Conservation (phyloP, 2,329 filamentous ascomycete genomes). For the Pseudogymnoascus sp. region DNA sequence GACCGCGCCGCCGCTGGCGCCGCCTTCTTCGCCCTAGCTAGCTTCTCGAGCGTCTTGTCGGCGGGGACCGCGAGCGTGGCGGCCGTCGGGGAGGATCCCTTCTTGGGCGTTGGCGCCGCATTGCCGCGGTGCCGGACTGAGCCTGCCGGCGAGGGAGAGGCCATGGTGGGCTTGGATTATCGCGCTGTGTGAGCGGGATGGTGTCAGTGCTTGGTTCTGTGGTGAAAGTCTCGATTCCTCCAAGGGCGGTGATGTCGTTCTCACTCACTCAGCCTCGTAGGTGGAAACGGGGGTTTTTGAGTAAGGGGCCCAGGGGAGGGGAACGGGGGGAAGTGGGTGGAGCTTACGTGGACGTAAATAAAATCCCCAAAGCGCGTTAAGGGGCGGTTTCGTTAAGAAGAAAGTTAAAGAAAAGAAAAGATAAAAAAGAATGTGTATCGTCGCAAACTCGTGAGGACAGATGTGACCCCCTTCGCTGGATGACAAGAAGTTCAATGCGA, state of each 20-base stretch:
- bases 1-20: slow-evolving; percentile 50
- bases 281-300: neutral
- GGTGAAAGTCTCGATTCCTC: neutral
- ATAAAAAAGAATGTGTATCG: neutral
- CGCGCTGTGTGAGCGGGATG: neutral
- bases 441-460: neutral
- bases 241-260: neutral
- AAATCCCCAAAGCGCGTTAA: no score
- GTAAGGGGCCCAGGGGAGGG: neutral
- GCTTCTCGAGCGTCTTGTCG: slow-evolving; percentile 38
- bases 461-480: neutral
- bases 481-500: neutral
- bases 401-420: neutral
- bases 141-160: slow-evolving; percentile 21
- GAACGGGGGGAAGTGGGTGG: neutral
- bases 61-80: slow-evolving; percentile 25
- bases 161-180: neutral
- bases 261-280: neutral
- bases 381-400: no score
- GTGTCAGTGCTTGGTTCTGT: neutral
- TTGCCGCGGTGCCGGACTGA: slow-evolving; percentile 28
- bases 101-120: slow-evolving; percentile 31
- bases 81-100: slow-evolving; percentile 41
- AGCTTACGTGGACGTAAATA: neutral
- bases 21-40: slow-evolving; percentile 38